Evolutionary conservation across 768 basidiomycete species (phyloP), one percentile per base, ranked within the genome.

Genomic region (Naematelia aurantialba): DNA sequence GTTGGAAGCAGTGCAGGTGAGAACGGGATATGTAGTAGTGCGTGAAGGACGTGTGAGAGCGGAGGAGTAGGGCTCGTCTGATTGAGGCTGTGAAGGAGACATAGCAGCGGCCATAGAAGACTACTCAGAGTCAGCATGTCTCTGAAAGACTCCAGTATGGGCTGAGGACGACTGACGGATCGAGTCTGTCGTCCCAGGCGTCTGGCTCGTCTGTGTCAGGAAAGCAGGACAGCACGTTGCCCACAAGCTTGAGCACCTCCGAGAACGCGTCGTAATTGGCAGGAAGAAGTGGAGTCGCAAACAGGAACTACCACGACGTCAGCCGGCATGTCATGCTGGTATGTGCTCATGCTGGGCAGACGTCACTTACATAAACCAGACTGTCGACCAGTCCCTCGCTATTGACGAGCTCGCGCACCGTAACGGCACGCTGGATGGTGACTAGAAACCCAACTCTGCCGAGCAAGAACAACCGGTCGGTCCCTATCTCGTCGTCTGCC

Each of bases 221-320:
- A 63, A 89, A 3, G 89, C 89, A 76, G 89, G 91, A 71, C 88
- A 90, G 79, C 27, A 94, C 73, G 73, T 94, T 92, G 76, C 89
- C 92, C 2, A 83, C 80, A 48, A 91, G 81, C 72, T 97, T 97
- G 56, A 97, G 81, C 24, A 91, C 72, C 75, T 97, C 92, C 2
- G 83, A 82, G 79, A 88, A 82, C 1, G 91, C 89, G 56, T 89
- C 88, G 42, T 65, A 81, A 82, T 27, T 84, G 80, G 79, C 84
- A 80, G 61, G 82, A 80, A 19, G 81, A 70, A 58, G 84, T 82
- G 42, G 79, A 1, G 74, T 44, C 25, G 21, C 29, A 24, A 63
- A 25, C 14, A 77, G 54, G 42, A 68, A 60, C 75, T 76, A 48
- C n/a, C 12, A 46, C 1, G 14, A 24, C 14, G 30, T 60, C 55